A percentile compares a stretch with the other conserved stretches of the same genome.
Evolutionary conservation across 257 asterid species (phyloP).

Genomic region (Petrea volubilis): DNA sequence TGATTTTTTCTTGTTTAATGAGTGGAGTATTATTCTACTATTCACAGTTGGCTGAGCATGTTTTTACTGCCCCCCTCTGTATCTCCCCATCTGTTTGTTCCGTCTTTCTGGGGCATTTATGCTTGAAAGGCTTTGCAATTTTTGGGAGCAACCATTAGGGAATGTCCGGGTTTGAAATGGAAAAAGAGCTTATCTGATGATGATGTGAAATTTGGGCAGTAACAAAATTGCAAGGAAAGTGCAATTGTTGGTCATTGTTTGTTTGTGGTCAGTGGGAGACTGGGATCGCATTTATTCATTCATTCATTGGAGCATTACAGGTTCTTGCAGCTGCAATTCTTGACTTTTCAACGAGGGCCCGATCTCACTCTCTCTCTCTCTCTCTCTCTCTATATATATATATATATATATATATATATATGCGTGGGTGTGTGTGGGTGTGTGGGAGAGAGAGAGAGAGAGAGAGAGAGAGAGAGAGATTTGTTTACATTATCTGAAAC

Average conservation of each 20-base stretch:
- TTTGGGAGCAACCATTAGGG: not conserved
- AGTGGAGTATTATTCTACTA: conserved; percentile 21
- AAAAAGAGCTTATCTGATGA: conserved; percentile 7
- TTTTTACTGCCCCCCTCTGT: not conserved
- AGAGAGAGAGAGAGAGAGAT: not conserved
- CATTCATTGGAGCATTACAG: conserved; percentile 19
- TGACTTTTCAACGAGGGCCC: conserved; percentile 29
- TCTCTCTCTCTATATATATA: too few species aligned
- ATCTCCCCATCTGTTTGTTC: not conserved
- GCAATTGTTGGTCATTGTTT: conserved; percentile 1
- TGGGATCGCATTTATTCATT: too few species aligned
- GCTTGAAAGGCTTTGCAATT: not conserved
- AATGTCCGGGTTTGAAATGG: conserved; percentile 12
- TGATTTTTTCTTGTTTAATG: conserved; percentile 20
- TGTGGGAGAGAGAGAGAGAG: too few species aligned
- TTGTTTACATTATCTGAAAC: conserved; percentile 28
- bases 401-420: too few species aligned
- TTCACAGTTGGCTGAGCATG: not conserved
- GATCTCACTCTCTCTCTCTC: not conserved
- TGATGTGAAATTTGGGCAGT: not conserved
- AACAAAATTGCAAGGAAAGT: not conserved
- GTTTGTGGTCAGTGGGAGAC: not conserved
- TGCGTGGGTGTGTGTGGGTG: too few species aligned
- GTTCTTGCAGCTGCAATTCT: conserved; percentile 25
- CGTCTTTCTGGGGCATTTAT: not conserved